Evolutionary conservation across 1,284 basidiomycete genomes (phyloP), one percentile per base, ranked within the genome.

Genomic region (Cutaneotrichosporon spelunceum): DNA sequence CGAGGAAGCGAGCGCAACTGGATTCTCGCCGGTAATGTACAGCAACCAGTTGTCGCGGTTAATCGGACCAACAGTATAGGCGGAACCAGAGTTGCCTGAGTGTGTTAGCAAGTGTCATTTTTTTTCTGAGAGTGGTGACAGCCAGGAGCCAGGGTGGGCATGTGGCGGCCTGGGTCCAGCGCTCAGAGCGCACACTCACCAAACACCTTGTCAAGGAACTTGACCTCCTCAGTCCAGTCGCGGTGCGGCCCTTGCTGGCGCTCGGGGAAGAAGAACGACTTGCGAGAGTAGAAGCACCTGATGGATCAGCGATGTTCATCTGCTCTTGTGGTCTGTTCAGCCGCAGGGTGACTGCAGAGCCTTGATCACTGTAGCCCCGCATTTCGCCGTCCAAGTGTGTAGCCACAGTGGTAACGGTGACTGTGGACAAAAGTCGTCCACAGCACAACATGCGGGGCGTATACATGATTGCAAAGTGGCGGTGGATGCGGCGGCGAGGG

Each of bases 251-350:
- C 94, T 47, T 84, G 83, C 76, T 99, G 96, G 50, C 90, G 87
- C 78, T 99, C 96, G 19, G 96, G 96, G 79, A 99, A 99, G 90
- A 99, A 98, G 85, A 99, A 99, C 11, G 90, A 89, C 81, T 99
- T 99, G 72, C 95, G 88, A 54, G 93, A 96, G 82, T 99, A 99
- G 83, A 99, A 99, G 79, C 90, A 81, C 53, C 73, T 73, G 56
- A 39, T 30, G 29, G 47, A 53, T 59, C 45, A 53, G 58, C 48
- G 30, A 52, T 3, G 13, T 16, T 30, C 24, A 27, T 36, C 10
- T 21, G 45, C 23, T 24, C 11, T 3, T 5, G 45, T 16, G 45
- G 16, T 11, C 45, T 23, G 45, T 47, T n/a, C 44, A n/a, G n/a
- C 21, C 9, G 21, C n/a, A 23, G 10, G 45, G 45, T 26, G 45